Conservation (phyloP, 192 early-diverging fungal species). For the Chytriomyces sp. region DNA sequence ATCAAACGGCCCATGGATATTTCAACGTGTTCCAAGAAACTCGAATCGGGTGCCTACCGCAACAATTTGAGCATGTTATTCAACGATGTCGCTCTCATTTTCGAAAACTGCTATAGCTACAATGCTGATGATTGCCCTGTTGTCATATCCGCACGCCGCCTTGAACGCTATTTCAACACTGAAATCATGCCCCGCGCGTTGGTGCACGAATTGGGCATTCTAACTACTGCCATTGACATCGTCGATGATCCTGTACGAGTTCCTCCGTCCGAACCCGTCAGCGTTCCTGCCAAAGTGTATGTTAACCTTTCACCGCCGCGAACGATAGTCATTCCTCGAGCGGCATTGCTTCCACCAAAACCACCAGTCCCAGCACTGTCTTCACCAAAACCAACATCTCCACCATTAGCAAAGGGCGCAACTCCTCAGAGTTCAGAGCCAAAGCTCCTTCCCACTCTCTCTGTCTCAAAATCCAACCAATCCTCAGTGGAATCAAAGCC, state of each 20-base stretch:
- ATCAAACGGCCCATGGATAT: constrained; percentile 79
- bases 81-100: constrained; percentile 65
- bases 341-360: constrained; percentile 11
- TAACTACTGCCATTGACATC: constrained; percentile 24
- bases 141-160: constrained; percentile 34
- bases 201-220: constrained; percentile 8
- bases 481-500: too few species aligned
- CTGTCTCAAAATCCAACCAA: too few species aligned
- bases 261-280: background rate
- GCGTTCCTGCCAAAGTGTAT: background rate
- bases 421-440: background rate
- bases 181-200: constrained; percentile 28
- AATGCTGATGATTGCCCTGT: constrained; percentile 62
- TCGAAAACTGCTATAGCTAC: constrained; percentile 76
- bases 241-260: constrained; percentile 21
- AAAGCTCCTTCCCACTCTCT: background rate
- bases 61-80: constrained; percentile 57
- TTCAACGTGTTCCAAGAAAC: constrained; percentile 64
- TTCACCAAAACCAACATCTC: background rate
- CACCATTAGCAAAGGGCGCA: background rate
- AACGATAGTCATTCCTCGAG: background rate
- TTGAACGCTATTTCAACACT: constrained; percentile 42
- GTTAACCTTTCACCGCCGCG: background rate
- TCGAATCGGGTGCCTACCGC: constrained; percentile 56
- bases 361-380: background rate